Base-by-base conservation (phyloP, 768 basidiomycete genomes). In the Tricholomella constricta region DNA sequence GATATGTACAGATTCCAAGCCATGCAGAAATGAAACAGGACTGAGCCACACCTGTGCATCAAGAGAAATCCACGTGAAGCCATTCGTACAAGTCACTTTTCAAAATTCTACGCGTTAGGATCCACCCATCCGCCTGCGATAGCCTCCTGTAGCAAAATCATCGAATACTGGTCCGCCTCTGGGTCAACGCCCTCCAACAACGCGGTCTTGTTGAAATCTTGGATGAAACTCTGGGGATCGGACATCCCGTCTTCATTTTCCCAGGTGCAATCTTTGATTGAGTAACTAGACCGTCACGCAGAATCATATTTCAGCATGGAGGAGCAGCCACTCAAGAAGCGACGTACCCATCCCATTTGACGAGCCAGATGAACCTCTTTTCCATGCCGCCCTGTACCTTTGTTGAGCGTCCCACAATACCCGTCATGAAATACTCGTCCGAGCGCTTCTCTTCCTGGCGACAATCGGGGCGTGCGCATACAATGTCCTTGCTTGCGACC, bases 341-440 rank as follows among this genome's bases (percentile, higher is more conserved):
- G 20, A 19, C 37, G 69, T 61, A 75, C 75, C 68, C 69, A 11
- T 70, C 68, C 75, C 75, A 77, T 62, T 71, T 73, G 17, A 77
- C 67, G 15, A 77, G 69, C 64, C 74, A 77, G 2, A 60, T 45
- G 8, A 64, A 61, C 4, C 42, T 45, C 23, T 52, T 40, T 7
- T 64, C 66, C 4, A 43, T 27, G 11, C 69, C 66, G 11, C 68
- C 57, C 23, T 63, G 54, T 15, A 61, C 57, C 32, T 60, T 64
- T 26, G 62, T 63, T 37, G 46, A 51, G 40, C 70, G 63, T 4
- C 75, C 75, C 10, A 75, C 53, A 43, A 77, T 67, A 1, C 62
- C 55, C n/a, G 70, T 65, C 9, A 77, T 71, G 17, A 70, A 66
- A 42, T 34, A 77, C 45, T 62, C 62, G 20, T 60, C 56, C 0